Evolutionary conservation across 257 asterid genomes (phyloP), one percentile per base, ranked within the genome.

Genomic region (Leptodermis oblonga): DNA sequence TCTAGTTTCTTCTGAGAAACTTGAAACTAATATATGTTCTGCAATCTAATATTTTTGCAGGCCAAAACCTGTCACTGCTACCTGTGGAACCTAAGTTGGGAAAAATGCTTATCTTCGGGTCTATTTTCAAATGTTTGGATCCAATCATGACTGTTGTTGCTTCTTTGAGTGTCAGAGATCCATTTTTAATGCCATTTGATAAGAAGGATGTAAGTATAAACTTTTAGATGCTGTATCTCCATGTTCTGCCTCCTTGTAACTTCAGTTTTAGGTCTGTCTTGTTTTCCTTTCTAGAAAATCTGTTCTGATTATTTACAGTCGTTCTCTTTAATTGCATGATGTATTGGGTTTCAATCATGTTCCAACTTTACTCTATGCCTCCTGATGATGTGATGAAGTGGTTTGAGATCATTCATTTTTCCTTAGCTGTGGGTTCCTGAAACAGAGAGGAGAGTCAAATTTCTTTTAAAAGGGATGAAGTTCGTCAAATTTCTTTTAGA

Each of bases 81-180:
- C 98, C 98, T 58, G 97, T 92, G 80, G 98, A 92, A 74, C 98
- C 98, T 3, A 92, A 92, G 82, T 92, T 92, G 59, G 98, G 98
- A 58, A 92, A 92, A 83, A 92, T 92, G 98, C 90, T 92, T 60
- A 83, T 90, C 64, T 82, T 65, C 45, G 96, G 97, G 54, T 85
- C 86, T 58, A 83, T 87, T 67, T 89, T 91, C 80, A 83, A 85
- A 82, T 91, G 97, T 84, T 78, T 91, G 70, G 93, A 83, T 82
- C 97, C 97, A 74, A 67, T 89, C 52, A 81, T 91, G 91, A 91
- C 96, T 56, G 88, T 91, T 74, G 98, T 92, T 76, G 96, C 97
- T 82, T 87, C 95, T 72, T 80, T 92, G 61, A 92, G 96, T 73
- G 85, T 82, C 60, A 82, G 96, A 80, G 98, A 92, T 82, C 98